Percentiles rank a stretch among this genome's conserved stretches.
Conservation (phyloP, 345 rosid species). For the Conringia planisiliqua region DNA sequence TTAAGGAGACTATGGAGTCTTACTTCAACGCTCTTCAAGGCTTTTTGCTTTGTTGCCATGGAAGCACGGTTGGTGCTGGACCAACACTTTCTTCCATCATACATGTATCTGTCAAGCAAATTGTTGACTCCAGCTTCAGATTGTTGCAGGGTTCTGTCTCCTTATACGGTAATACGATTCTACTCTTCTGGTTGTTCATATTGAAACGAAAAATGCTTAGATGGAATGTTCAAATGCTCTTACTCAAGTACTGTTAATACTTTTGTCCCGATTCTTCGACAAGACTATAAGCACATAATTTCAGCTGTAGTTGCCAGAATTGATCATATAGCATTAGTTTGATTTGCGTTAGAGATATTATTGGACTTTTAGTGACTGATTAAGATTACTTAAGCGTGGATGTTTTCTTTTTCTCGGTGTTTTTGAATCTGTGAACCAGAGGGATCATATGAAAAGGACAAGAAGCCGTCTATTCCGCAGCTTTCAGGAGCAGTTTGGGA, state of each 20-base stretch:
- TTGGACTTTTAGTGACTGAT: not conserved
- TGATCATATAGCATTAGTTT: not conserved
- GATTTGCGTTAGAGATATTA: not conserved
- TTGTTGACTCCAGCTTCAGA: slow-evolving; percentile 82
- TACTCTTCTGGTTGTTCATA: not conserved
- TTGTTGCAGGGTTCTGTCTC: slow-evolving; percentile 68
- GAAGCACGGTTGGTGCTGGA: slow-evolving; percentile 79
- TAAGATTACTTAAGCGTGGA: not conserved
- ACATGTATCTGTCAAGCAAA: slow-evolving; percentile 57
- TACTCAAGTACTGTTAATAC: not conserved
- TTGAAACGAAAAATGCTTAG: not conserved
- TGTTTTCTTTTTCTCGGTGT: not conserved
- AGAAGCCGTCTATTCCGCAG: slow-evolving; percentile 47
- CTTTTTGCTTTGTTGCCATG: slow-evolving; percentile 70
- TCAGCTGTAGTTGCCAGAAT: not conserved
- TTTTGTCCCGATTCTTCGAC: not conserved
- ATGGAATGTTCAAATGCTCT: not conserved
- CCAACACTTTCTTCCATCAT: slow-evolving; percentile 71
- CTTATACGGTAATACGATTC: slow-evolving; percentile 49
- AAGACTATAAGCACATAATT: no score
- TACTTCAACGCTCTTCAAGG: slow-evolving; percentile 82
- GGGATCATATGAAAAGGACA: slow-evolving; percentile 53
- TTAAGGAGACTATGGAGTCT: slow-evolving; percentile 64
- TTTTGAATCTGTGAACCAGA: slow-evolving; percentile 12
- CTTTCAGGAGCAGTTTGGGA: slow-evolving; percentile 88